Evolutionary conservation across 768 basidiomycete species (phyloP).

Genomic region (Strobilomyces dryophilus): DNA sequence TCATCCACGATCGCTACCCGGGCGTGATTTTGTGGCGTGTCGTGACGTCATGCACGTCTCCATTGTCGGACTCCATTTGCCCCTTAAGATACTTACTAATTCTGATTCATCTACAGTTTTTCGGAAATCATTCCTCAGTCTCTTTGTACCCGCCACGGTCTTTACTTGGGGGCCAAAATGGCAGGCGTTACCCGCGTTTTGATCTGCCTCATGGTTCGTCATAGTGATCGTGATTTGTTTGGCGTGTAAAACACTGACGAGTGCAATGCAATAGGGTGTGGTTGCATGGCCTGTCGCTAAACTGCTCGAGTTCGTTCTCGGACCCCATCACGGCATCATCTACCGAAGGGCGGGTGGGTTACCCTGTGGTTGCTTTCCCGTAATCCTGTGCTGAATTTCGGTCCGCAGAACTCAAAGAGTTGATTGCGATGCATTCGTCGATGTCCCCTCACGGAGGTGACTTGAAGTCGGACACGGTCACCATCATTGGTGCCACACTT

Average conservation of each 20-base stretch:
- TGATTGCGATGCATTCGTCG: conserved; percentile 84
- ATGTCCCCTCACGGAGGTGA: conserved; percentile 77
- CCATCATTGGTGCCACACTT: conserved; percentile 85
- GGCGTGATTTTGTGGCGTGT: neutral
- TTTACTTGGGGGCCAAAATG: conserved; percentile 87
- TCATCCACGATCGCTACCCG: conserved; percentile 12
- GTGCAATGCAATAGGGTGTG: conserved; percentile 44
- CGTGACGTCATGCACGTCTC: neutral
- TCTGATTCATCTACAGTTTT: conserved; percentile 48
- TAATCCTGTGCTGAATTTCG: neutral
- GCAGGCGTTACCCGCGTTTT: conserved; percentile 62
- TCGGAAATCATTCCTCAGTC: conserved; percentile 92
- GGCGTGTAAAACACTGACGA: neutral
- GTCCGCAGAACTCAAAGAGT: conserved; percentile 69
- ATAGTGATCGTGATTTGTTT: neutral
- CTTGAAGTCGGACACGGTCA: conserved; percentile 80
- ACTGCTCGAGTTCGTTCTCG: conserved; percentile 70
- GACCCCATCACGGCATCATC: conserved; percentile 86
- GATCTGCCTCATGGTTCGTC: conserved; percentile 62
- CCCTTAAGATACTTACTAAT: neutral
- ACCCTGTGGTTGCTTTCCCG: neutral
- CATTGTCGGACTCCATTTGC: neutral
- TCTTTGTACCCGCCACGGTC: conserved; percentile 86
- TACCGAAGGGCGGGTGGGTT: conserved; percentile 65
- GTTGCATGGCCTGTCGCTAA: conserved; percentile 87